Evolutionary conservation across 2,329 filamentous ascomycete species (phyloP).

Genomic region (Hymenoscyphus albidus): DNA sequence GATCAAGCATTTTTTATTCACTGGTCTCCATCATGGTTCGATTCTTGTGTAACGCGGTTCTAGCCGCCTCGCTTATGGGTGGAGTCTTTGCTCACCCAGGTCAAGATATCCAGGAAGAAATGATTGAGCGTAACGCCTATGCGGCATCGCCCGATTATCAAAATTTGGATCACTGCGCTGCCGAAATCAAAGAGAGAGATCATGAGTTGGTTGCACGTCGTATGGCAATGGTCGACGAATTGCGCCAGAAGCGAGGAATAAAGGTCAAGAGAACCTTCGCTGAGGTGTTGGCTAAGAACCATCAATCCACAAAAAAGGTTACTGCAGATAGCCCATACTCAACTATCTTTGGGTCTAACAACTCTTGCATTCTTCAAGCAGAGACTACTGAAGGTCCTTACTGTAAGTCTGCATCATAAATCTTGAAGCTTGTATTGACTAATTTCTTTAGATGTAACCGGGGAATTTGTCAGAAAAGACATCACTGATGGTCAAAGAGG

Average conservation of each 20-base stretch:
- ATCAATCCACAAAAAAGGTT: slow-evolving; percentile 27
- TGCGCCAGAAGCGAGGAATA: slow-evolving; percentile 35
- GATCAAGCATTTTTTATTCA: not conserved
- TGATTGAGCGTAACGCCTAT: slow-evolving; percentile 36
- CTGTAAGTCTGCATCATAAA: slow-evolving; percentile 3
- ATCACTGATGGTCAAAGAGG: slow-evolving; percentile 36
- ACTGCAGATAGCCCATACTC: slow-evolving; percentile 34
- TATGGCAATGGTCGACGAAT: slow-evolving; percentile 32
- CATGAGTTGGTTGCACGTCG: slow-evolving; percentile 37
- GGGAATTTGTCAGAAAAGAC: slow-evolving; percentile 37
- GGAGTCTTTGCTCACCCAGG: slow-evolving; percentile 37
- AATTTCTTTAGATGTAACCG: slow-evolving; percentile 29
- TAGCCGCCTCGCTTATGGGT: not conserved
- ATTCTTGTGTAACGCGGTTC: not conserved
- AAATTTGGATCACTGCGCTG: slow-evolving; percentile 38
- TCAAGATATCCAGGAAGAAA: slow-evolving; percentile 36
- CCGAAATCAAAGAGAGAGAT: slow-evolving; percentile 38
- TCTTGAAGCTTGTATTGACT: not conserved
- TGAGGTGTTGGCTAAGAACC: slow-evolving; percentile 17
- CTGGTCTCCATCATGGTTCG: not conserved
- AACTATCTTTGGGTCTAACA: slow-evolving; percentile 23
- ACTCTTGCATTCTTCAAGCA: slow-evolving; percentile 33
- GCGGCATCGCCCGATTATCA: slow-evolving; percentile 33
- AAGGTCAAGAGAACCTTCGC: slow-evolving; percentile 13
- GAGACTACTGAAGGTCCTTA: slow-evolving; percentile 39